Evolutionary conservation across 352 stramenopile species (phyloP), one percentile per base, ranked within the genome.

Genomic region (Globisporangium orthogonon): DNA sequence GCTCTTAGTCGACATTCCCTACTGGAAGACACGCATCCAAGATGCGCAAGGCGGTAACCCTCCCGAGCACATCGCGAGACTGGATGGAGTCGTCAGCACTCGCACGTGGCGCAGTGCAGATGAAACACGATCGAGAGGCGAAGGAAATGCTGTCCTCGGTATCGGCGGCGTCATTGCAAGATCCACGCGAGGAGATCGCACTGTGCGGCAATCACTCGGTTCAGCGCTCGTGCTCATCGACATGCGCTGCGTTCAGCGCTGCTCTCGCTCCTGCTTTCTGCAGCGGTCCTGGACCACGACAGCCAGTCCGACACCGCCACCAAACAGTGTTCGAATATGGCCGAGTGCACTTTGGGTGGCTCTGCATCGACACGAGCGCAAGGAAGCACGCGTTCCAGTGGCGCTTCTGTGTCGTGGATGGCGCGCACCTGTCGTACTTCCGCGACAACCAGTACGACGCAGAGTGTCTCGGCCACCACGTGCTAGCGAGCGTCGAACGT

Each of bases 351-450:
- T 60, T 63, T 30, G 71, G 74, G 11, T 81, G 71, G 71, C 63
- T 78, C 28, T 67, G 56, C 47, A 58, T 81, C 44, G 45, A 54
- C 14, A 56, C 70, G 52, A 59, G 56, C 31, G 40, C 61, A 11
- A 47, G 51, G 46, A 75, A 76, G 41, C 70, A 68, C 23, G 53
- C 37, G 45, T 83, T 83, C 55, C 58, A 41, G 18, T 69, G 60
- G 63, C 70, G 70, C 18, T 83, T 68, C 53, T 83, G 73, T 39
- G 53, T 83, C 44, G 62, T 83, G 6, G 66, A 83, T 51, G 70
- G 65, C 50, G 52, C 65, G 4, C 49, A 48, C 23, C 64, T 79
- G 37, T 63, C 66, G 18, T 64, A 71, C 18, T 76, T 70, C 30
- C 51, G 54, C 18, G 58, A 62, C 49, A 60, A 63, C 49, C 2